Base-by-base conservation (phyloP, 495 filamentous ascomycete genomes). In the Penicillium goetzii region DNA sequence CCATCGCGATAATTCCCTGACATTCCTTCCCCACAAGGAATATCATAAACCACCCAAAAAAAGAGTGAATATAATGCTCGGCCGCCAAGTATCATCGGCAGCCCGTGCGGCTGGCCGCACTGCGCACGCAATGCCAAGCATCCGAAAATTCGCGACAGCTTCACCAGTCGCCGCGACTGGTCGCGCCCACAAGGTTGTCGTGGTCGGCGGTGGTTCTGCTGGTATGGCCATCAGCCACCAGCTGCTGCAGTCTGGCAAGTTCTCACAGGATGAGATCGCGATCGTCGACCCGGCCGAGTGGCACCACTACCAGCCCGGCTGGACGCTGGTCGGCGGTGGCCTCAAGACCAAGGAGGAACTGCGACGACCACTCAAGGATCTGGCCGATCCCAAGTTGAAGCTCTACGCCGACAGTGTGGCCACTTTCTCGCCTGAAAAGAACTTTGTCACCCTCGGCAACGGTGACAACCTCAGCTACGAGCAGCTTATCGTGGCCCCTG, bases 241-340 rank as follows among this genome's bases (percentile, higher is more conserved):
- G 71, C 82, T 90, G 5, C 80, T 89, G 8, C 78, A 78, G 28
- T 78, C 78, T 4, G 79, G 83, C 43, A 80, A 81, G 51, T 86
- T 88, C 64, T 64, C 73, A 0, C 80, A 82, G 50, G 80, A 88
- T 47, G 88, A 90, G 61, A 86, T 90, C 61, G 88, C 87, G n/a
- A 71, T 90, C 41, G 72, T 90, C 51, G 88, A 90, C 69, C 88
- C 87, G 0, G 80, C 88, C 0, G 68, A 80, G 62, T 86, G 80
- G 75, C 88, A 90, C 74, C 82, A 89, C 78, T 90, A 89, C 75
- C 88, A 90, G 72, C 87, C 88, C 3, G 88, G 88, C 58, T 90
- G 88, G 88, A 89, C 88, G 12, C 79, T 90, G 3, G 87, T 89
- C 38, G 87, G 85, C 51, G 86, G 86, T 28, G 88, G 88, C 15